Base-by-base conservation (phyloP, 163 green algal genomes). In the Chlamydomonas reinhardtii region DNA sequence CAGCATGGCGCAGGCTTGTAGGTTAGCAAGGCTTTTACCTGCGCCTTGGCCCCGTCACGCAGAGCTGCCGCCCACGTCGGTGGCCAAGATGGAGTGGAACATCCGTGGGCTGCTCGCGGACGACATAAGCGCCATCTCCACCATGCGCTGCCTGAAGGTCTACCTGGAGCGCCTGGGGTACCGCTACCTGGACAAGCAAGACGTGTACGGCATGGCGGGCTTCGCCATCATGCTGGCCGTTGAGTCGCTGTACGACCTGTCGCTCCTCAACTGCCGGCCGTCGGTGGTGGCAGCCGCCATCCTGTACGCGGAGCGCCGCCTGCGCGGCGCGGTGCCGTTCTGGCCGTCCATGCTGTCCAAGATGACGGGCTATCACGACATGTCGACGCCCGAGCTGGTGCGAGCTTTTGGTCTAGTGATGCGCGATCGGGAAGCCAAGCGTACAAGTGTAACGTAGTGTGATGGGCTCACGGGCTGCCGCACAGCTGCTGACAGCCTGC, bases 221-320 rank as follows among this genome's bases (percentile, higher is more conserved):
- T 85, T 93, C 66, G 86, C 91, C 71, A 91, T 93, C 39, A 93
- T 94, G 89, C 76, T 94, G 27, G 90, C 89, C 14, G 89, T 93
- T 11, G 91, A 94, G 73, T 87, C 86, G 35, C 52, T 92, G 48
- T 94, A 93, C 77, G 91, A 94, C 86, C 72, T 90, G 59, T 92
- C 93, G 25, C 95, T 98, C 74, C 92, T 98, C 35, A 98, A 98
- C 91, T 98, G 95, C 92, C 88, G 95, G 9, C 95, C 95, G 25
- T 95, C 90, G 31, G 93, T 97, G 5, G 95, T 97, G 4, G 95
- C 95, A 2, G 95, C 95, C 0, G 95, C 95, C 16, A 79, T 98
- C 37, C 88, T 98, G 71, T 98, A 97, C 70, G 91, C 93, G 17
- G 95, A 97, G 88, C 90, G 95, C 5, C 92, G 95, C 48, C 73